Evolutionary conservation across 2,329 filamentous ascomycete genomes (phyloP), one percentile per base, ranked within the genome.

Genomic region (Geoglossum cookeanum): DNA sequence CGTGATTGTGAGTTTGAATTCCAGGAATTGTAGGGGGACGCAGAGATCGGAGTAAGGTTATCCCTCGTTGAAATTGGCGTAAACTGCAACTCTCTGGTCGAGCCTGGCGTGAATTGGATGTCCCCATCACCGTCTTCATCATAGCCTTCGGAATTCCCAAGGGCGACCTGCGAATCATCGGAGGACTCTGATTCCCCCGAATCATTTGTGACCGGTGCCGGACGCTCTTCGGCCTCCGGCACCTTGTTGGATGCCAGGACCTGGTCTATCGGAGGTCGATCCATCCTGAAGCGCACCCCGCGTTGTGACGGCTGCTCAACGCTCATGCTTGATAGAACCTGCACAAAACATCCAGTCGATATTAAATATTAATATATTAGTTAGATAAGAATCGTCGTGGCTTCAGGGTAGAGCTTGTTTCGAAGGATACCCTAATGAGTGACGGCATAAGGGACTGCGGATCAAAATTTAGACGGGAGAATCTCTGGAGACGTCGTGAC

Each of bases 41-140:
- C 37, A 33, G 56, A 57, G 7, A 58, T 29, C 1, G 56, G 37
- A n/a, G 56, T 44, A 13, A 39, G 33, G 56, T 57, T 48, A 54
- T 57, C 56, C 17, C 48, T 51, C 7, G 48, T 51, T 11, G 48
- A 39, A n/a, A 29, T 33, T 8, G 53, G 33, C 17, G 53, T 55
- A 11, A 35, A 37, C 11, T 37, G 52, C 17, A 35, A 42, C 13
- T 55, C 53, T n/a, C 35, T 42, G 4, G 42, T 42, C 5, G 53
- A 55, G 11, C 22, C 48, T n/a, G 48, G 48, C 11, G 48, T 52
- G 22, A 37, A 53, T 33, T 53, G 49, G 4, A 53, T 53, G 7
- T 53, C 49, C 13, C 49, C 49, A 35, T 53, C 33, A 7, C 44
- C 54, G 11, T 55, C 39, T 45, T 55, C 54, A 44, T 55, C 54